Percentiles rank a stretch among this genome's conserved stretches.
These are phyloP conservation scores for Crinitomyces ghanaensis DNA, from an alignment of 805 yeast genomes.

Conservation along the genomic window DNA sequence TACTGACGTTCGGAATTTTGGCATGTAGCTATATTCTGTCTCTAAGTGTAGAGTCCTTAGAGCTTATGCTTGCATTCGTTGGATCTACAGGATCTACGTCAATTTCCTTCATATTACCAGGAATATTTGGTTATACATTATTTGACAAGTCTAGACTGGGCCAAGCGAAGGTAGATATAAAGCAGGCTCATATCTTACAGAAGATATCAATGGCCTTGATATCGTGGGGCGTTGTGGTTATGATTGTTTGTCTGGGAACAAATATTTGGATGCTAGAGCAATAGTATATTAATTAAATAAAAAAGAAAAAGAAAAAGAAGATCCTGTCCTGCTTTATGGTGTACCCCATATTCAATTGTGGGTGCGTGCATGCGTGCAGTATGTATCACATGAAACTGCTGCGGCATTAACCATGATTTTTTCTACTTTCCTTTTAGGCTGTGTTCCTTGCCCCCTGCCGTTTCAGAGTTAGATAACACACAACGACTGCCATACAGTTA, in stretches of 20 bases:
- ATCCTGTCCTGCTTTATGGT: too few species aligned
- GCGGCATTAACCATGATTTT: too few species aligned
- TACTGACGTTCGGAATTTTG: conserved; percentile 37
- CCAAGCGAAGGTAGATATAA: conserved; percentile 11
- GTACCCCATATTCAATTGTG: not conserved
- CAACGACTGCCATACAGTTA: too few species aligned
- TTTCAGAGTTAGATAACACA: not conserved
- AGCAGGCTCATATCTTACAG: conserved; percentile 23
- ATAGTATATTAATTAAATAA: not conserved
- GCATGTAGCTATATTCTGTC: conserved; percentile 52
- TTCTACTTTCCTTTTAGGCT: not conserved
- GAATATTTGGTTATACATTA: conserved; percentile 68
- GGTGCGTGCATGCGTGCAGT: not conserved
- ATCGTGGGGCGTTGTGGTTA: conserved; percentile 60
- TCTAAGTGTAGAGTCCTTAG: conserved; percentile 56
- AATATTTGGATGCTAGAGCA: conserved; percentile 18
- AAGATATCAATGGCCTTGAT: conserved; percentile 43
- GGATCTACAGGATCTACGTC: conserved; percentile 93
- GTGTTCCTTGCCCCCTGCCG: not conserved
- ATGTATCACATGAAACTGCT: too few species aligned
- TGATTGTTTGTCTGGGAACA: conserved; percentile 49
- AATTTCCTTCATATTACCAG: conserved; percentile 83
- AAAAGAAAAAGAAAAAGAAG: too few species aligned
- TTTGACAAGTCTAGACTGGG: too few species aligned
- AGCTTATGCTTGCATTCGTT: conserved; percentile 71